Evolutionary conservation across 2,329 filamentous ascomycete genomes (phyloP), one percentile per base, ranked within the genome.

Genomic region (Rosellinia necatrix): DNA sequence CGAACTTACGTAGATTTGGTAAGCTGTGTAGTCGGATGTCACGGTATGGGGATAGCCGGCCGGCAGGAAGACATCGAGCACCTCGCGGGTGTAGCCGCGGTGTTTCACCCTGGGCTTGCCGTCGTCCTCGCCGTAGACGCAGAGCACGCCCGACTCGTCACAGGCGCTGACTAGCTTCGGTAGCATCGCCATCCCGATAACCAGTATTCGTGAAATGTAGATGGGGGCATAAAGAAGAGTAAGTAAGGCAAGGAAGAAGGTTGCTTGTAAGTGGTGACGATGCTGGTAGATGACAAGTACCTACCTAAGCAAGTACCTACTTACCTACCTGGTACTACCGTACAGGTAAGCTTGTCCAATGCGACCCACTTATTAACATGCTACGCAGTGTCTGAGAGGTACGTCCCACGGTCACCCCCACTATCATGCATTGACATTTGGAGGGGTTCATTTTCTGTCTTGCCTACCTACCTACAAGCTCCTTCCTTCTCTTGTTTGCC

Each of bases 1-100:
- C 10, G 21, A 30, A 64, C 69, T 49, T 60, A 71, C 70, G 67
- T 77, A 86, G 42, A 78, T 78, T 66, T 81, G 87, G 71, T 83
- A 96, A 76, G 87, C 80, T 4, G 91, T 78, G 72, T 97, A 97
- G 72, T 97, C 92, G 12, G 84, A 77, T 1, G 89, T 93, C 25
- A 97, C 92, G 44, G 88, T 94, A 63, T 92, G 84, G 1, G 92
- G 92, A 72, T 88, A 97, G n/a, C 92, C 92, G 1, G 89, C 86
- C 0, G 92, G 92, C 1, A 96, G 80, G 69, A 96, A 96, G 24
- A 92, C 83, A 63, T 91, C 86, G 37, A 92, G 69, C 7, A 78
- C 53, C 13, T 70, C 69, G 58, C 77, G 78, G 59, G 57, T 59
- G 41, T 62, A 60, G 55, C 58, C 57, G 43, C 62, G 60, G 3